Base-by-base conservation (phyloP, 805 yeast species). In the Cyberlindnera maclurae region DNA sequence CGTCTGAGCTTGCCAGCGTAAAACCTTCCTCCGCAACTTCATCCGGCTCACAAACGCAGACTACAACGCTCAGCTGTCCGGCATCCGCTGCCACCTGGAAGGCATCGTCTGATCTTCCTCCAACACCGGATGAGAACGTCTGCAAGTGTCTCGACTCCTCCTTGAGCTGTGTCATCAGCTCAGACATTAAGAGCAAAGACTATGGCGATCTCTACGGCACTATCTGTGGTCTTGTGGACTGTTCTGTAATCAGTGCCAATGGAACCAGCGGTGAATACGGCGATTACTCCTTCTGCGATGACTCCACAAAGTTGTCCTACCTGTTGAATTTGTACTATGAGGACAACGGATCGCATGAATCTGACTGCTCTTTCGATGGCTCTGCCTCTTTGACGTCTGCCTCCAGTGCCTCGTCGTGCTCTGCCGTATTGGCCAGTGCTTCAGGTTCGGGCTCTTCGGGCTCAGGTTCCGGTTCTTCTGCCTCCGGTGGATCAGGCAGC, bases 301-400 rank as follows among this genome's bases (percentile, higher is more conserved):
- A 81, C 47, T 73, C 77, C 65, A 82, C 79, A 39, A 77, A 81
- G 65, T 70, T 85, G 51, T 74, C 81, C 39, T 84, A 61, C 62
- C 60, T 82, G 41, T 63, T 85, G 60, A 79, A 83, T 68, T 60
- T 62, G 45, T 84, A 84, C 68, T 83, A 82, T 62, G 62, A 62
- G 39, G 65, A 63, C 29, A 66, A 79, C 47, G 70, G 67, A 46
- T 57, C 59, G 36, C 45, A 50, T 35, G 40, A 59, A 2, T 60
- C 73, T 29, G 89, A 82, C 41, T 85, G 95, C 66, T 76, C 74
- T 59, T 85, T 82, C 60, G 57, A 57, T 40, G 90, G 94, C 39
- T 70, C 80, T 41, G 93, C 89, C 27, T 54, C 81, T n/a, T 41
- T 75, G 39, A 55, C 57, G 39, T 33, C 63, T 40, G 58, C 72